Base-by-base conservation (phyloP, 2,329 filamentous ascomycete genomes). In the Pseudopithomyces chartarum region DNA sequence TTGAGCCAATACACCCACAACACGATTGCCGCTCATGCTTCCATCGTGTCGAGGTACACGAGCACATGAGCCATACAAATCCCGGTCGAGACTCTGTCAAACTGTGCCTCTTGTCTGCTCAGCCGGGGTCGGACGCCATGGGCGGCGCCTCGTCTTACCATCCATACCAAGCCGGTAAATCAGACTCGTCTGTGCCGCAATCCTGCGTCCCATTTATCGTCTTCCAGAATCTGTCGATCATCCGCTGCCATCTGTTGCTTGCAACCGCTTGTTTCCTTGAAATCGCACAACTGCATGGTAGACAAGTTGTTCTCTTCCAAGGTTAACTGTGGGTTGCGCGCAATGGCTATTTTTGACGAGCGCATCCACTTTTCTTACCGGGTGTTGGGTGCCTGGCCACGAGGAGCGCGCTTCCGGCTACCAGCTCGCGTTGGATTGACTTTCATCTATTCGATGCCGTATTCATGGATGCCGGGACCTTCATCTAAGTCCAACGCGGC, bases 151-250 rank as follows among this genome's bases (percentile, higher is more conserved):
- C 36, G 38, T 51, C 48, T 33, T 36, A 51, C 38, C n/a, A 5
- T 43, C 26, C 20, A 33, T 51, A 51, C 48, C 48, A 51, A 51
- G 48, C 48, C 48, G 48, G 48, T 40, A 51, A 51, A 51, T 51
- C 12, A 51, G 36, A 51, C 20, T 33, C n/a, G 13, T 12, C 34
- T 39, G 47, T 50, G 47, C 47, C 47, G 47, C 47, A 40, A 6
- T 33, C 8, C 39, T 20, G 32, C 17, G 23, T 36, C 38, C 29
- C 33, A 20, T 23, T n/a, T 19, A 13, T 44, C 3, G 19, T 13
- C n/a, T 19, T 45, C 45, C 45, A 47, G 45, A 36, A 13, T 17
- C 10, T 17, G 48, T 20, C 38, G 48, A 51, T 51, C 48, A 42
- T 43, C 48, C 48, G 48, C 23, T 42, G 26, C 48, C 33, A 15